Conservation (phyloP, 2,329 filamentous ascomycete genomes). For the Fusarium subglutinans region DNA sequence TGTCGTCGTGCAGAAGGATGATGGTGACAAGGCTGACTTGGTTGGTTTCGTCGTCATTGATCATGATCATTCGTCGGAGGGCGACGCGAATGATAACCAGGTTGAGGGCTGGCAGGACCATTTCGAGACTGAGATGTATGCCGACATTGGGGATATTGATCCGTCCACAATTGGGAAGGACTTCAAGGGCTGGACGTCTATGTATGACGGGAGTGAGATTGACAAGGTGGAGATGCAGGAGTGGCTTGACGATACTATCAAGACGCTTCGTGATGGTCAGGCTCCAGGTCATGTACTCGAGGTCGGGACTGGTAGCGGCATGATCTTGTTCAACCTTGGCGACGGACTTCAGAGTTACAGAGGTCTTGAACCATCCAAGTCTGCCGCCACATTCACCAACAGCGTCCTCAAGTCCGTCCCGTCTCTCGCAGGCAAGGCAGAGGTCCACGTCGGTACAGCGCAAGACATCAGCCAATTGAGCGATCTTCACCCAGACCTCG, state of each 20-base stretch:
- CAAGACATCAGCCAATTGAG: conserved; percentile 16
- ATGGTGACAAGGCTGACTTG: background rate
- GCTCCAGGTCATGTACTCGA: conserved; percentile 37
- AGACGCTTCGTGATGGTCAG: conserved; percentile 22
- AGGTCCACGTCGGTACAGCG: conserved; percentile 34
- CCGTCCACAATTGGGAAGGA: background rate
- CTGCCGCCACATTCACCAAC: conserved; percentile 35
- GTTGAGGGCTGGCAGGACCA: background rate
- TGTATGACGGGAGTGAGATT: background rate
- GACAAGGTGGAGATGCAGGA: conserved; percentile 39
- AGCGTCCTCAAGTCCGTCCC: conserved; percentile 19
- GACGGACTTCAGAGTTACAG: conserved; percentile 34
- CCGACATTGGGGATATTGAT: background rate
- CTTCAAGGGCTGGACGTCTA: background rate
- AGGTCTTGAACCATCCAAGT: conserved; percentile 42
- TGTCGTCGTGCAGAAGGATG: background rate
- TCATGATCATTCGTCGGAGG: background rate
- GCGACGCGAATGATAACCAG: background rate
- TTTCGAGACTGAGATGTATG: background rate
- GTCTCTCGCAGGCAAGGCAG: conserved; percentile 4
- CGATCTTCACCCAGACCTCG: conserved; percentile 8
- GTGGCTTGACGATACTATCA: conserved; percentile 46
- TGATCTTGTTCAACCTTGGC: conserved; percentile 46
- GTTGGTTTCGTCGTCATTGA: background rate
- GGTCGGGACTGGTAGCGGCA: conserved; percentile 45